Conservation (phyloP, 768 basidiomycete genomes). For the Termitomyces heimii region DNA sequence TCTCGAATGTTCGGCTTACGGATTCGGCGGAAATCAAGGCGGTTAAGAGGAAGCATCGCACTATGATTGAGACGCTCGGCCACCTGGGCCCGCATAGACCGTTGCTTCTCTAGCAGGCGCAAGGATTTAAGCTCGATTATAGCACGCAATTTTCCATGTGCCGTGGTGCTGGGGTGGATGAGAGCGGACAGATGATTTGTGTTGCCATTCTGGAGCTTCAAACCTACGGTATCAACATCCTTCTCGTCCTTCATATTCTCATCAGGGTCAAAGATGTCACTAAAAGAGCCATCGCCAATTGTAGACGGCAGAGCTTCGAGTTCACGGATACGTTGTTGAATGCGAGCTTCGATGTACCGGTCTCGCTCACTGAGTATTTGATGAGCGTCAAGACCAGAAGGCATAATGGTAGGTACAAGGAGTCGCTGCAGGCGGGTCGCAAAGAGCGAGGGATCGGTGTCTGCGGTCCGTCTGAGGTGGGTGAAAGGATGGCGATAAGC, state of each 20-base stretch:
- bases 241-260: constrained; percentile 39
- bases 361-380: constrained; percentile 89
- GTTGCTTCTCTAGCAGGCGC: constrained; percentile 85
- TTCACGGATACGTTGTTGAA: constrained; percentile 85
- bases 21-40: constrained; percentile 82
- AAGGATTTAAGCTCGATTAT: constrained; percentile 92
- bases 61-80: constrained; percentile 86
- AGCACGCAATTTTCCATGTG: constrained; percentile 81
- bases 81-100: constrained; percentile 77
- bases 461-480: constrained; percentile 62
- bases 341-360: constrained; percentile 82
- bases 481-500: constrained; percentile 82
- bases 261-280: constrained; percentile 32
- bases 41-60: constrained; percentile 84
- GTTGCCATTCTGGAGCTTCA: constrained; percentile 20
- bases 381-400: constrained; percentile 87
- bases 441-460: constrained; percentile 54
- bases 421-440: constrained; percentile 74
- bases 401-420: constrained; percentile 86
- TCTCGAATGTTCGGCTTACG: constrained; percentile 87
- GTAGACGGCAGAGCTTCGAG: constrained; percentile 76
- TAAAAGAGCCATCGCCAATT: constrained; percentile 72
- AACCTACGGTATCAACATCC: constrained; percentile 26
- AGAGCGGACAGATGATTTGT: constrained; percentile 23
- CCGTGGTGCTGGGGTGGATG: constrained; percentile 53